Evolutionary conservation across 495 filamentous ascomycete species (phyloP), one percentile per base, ranked within the genome.

Genomic region (Sabuloglossum arenarium): DNA sequence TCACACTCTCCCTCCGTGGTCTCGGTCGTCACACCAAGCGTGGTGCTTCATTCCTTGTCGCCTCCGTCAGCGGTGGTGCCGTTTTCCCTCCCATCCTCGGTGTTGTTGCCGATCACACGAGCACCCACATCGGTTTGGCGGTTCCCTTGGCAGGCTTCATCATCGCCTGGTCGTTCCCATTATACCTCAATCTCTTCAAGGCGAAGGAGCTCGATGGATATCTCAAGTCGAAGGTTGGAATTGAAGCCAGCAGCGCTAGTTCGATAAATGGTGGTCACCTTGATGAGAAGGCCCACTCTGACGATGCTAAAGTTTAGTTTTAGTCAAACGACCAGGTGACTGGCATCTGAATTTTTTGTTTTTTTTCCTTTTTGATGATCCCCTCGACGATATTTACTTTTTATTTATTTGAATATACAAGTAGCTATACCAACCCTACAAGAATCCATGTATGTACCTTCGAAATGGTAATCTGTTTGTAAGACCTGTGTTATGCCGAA

Each of bases 11-110:
- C 2, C 71, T 89, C 29, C 75, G 83, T 47, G 82, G 84, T 8
- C 73, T 87, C 0, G 82, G 82, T 8, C 71, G 76, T 21, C 81
- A 80, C 56, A 86, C 82, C 0, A 88, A 88, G 66, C 71, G 76
- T 19, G 82, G 79, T 11, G 77, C 79, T 0, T 81, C 78, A 3
- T 79, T 73, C 66, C 65, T 87, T 47, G 82, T 84, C 0, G 78
- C 82, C 59, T 77, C 76, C 23, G 77, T 78, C 27, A 78, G 70
- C 6, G 83, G 82, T 16, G 81, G 81, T 28, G 79, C 75, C 10
- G 74, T 81, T 14, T 79, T 84, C 63, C 83, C 81, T 0, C 80
- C 81, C 23, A 75, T 86, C 55, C 73, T 76, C 28, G 81, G 79
- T 12, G 71, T 70, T 5, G 77, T 78, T 3, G 75, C 76, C 14